Percentiles rank a stretch among this genome's conserved stretches.
Conservation (phyloP, 495 filamentous ascomycete species). For the Xylaria sp. region DNA sequence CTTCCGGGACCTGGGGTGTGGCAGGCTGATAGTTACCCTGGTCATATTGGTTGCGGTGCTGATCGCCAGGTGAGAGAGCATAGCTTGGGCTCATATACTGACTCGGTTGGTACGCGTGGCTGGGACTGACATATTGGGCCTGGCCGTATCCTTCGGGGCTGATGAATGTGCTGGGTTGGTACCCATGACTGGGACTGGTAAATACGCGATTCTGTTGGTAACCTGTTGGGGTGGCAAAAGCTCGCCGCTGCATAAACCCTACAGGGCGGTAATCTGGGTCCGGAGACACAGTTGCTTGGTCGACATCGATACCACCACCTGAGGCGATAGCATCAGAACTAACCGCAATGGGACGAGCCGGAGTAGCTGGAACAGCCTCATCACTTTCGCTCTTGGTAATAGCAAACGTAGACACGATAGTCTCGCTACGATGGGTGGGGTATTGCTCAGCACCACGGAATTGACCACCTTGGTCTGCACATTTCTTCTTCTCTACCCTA, state of each 20-base stretch:
- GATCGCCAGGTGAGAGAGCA: conserved; percentile 24
- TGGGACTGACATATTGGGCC: conserved; percentile 21
- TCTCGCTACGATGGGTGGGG: neutral
- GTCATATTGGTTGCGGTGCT: conserved; percentile 8
- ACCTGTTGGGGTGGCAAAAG: conserved; percentile 6
- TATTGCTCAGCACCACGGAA: conserved; percentile 13
- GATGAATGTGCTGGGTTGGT: conserved; percentile 14
- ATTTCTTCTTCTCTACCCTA: conserved; percentile 81
- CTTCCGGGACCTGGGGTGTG: conserved; percentile 21
- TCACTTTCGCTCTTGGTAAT: neutral
- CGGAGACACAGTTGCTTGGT: conserved; percentile 13
- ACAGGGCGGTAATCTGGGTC: conserved; percentile 11
- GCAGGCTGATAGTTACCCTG: conserved; percentile 23
- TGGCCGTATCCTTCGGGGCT: conserved; percentile 8
- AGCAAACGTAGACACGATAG: conserved; percentile 4
- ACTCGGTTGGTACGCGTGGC: conserved; percentile 3
- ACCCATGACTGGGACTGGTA: conserved; percentile 9
- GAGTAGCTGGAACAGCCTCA: conserved; percentile 14
- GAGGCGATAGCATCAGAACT: conserved; percentile 3
- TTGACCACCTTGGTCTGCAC: conserved; percentile 57
- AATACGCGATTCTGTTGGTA: neutral
- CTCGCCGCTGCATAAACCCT: conserved; percentile 11
- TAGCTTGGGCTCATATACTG: conserved; percentile 28
- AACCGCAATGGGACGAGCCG: conserved; percentile 18
- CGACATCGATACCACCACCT: conserved; percentile 6